phyloP scores from a whole-genome alignment of 441 rosid genomes.

The Raphanus hybrid region DNA sequence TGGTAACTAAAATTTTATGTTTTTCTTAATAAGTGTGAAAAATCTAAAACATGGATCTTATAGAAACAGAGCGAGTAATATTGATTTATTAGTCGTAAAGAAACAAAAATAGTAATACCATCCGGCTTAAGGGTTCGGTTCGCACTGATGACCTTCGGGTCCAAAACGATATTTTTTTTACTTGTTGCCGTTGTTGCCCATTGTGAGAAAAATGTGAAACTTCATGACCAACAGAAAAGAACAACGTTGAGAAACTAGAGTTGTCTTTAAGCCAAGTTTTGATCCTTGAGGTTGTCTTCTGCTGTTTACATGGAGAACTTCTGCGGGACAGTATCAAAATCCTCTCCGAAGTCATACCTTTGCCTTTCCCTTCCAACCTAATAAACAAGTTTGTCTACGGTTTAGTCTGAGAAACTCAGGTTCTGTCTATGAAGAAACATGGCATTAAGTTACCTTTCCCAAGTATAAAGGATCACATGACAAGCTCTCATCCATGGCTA shows the following conservation, averaged over 20 bases:
- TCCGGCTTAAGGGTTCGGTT: too few species aligned
- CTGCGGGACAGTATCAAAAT: conserved; percentile 87
- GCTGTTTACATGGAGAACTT: conserved; percentile 64
- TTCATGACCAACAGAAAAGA: conserved; percentile 3
- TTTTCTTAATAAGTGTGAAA: too few species aligned
- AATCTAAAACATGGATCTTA: too few species aligned
- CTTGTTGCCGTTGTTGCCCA: conserved; percentile 11
- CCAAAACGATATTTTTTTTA: background rate
- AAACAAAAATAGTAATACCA: too few species aligned
- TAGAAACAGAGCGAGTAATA: too few species aligned
- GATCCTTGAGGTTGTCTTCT: background rate
- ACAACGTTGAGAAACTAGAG: conserved; percentile 51
- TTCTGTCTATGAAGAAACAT: conserved; percentile 7
- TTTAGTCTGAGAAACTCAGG: conserved; percentile 23
- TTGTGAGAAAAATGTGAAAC: conserved; percentile 19
- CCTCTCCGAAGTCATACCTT: conserved; percentile 83
- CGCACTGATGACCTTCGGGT: too few species aligned
- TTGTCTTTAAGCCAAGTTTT: too few species aligned
- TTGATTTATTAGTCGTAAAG: too few species aligned
- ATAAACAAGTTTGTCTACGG: conserved; percentile 7
- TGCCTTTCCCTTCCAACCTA: conserved; percentile 93
- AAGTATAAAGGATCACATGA: conserved; percentile 85
- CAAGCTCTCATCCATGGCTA: conserved; percentile 45
- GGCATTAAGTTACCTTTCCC: conserved; percentile 59
- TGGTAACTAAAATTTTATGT: too few species aligned